These are phyloP conservation scores for Hevea brasiliensis DNA, from an alignment of 345 rosid genomes.

Conservation along the genomic window DNA sequence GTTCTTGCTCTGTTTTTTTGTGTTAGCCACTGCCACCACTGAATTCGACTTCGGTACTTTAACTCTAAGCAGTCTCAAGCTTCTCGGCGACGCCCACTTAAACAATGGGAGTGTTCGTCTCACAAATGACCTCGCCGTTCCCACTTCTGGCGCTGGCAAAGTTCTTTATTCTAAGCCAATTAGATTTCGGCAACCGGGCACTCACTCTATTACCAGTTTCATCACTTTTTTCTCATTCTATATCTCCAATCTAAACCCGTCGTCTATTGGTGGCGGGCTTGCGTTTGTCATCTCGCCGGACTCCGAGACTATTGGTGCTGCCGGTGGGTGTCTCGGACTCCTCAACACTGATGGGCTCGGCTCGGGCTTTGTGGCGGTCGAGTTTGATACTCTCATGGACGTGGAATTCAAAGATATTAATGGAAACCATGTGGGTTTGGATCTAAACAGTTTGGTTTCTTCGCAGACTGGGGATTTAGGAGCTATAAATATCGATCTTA, in stretches of 20 bases:
- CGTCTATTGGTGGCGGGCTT: conserved; percentile 92
- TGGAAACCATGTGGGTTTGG: conserved; percentile 95
- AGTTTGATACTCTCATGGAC: conserved; percentile 94
- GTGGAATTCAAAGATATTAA: conserved; percentile 78
- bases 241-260: conserved; percentile 68
- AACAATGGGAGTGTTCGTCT: conserved; percentile 76
- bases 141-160: conserved; percentile 78
- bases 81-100: conserved; percentile 89
- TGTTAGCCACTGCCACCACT: conserved; percentile 27
- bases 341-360: conserved; percentile 38
- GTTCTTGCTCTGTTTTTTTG: conserved; percentile 38
- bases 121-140: conserved; percentile 82
- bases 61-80: conserved; percentile 64
- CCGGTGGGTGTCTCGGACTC: conserved; percentile 79
- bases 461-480: conserved; percentile 63
- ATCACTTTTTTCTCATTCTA: conserved; percentile 87
- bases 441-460: conserved; percentile 80
- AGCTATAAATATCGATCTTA: conserved; percentile 68
- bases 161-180: conserved; percentile 75
- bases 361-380: conserved; percentile 77
- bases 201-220: conserved; percentile 60
- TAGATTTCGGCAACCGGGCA: conserved; percentile 59
- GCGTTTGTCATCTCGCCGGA: conserved; percentile 82
- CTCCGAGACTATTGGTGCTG: conserved; percentile 61
- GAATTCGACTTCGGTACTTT: conserved; percentile 79